Evolutionary conservation across 108 stramenopile species (phyloP).

Genomic region (Pseudonitzschia pungens): DNA sequence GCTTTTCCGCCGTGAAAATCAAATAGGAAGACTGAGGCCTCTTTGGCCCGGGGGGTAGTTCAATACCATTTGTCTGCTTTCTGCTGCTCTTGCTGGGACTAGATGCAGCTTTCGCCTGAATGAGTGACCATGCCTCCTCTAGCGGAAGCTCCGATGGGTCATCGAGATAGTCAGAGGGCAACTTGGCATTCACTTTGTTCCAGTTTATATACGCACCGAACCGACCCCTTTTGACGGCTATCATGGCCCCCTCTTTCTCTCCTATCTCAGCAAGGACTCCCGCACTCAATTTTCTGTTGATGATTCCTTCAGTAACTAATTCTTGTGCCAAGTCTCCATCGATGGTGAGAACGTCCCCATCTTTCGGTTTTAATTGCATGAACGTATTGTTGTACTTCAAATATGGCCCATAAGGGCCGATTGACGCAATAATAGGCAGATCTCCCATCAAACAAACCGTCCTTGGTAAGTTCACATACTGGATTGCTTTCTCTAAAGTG

Average conservation of each 20-base stretch:
- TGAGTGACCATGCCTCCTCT: conserved; percentile 51
- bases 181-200: conserved; percentile 60
- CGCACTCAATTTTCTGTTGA: conserved; percentile 36
- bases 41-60: conserved; percentile 31
- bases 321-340: conserved; percentile 36
- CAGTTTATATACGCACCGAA: conserved; percentile 61
- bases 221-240: conserved; percentile 44
- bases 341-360: conserved; percentile 50
- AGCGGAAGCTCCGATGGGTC: conserved; percentile 40
- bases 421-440: conserved; percentile 41
- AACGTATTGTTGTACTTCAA: conserved; percentile 59
- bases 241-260: conserved; percentile 42
- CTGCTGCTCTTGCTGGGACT: conserved; percentile 32
- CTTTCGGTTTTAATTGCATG: conserved; percentile 35
- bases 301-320: conserved; percentile 49
- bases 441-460: conserved; percentile 43
- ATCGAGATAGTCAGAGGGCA: conserved; percentile 50
- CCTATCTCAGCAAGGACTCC: conserved; percentile 51
- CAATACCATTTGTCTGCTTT: conserved; percentile 30
- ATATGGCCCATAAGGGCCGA: conserved; percentile 70
- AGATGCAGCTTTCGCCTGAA: conserved; percentile 39
- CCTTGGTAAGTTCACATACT: conserved; percentile 48
- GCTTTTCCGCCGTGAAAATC: conserved; percentile 44
- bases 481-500: conserved; percentile 50
- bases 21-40: conserved; percentile 49